These are phyloP conservation scores for Magnaporthiopsis incrustans DNA, from an alignment of 2,329 filamentous ascomycete genomes.

Conservation along the genomic window DNA sequence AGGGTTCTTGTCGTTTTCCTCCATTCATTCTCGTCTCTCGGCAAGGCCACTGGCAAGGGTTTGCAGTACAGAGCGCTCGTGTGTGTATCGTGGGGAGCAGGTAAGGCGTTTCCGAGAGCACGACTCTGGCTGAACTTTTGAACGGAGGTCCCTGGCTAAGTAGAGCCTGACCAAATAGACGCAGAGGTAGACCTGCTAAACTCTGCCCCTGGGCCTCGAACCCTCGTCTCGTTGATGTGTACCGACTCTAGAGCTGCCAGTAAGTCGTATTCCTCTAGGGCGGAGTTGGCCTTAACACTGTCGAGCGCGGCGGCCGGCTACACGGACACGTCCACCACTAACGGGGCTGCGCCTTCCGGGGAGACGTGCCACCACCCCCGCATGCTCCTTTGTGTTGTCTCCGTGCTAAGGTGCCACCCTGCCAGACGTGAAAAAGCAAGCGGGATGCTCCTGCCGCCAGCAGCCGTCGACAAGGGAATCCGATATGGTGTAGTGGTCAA, in stretches of 20 bases:
- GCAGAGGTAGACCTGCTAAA: too few species aligned
- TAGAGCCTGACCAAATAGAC: too few species aligned
- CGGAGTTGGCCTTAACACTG: conserved; percentile 18
- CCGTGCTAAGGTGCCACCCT: not conserved
- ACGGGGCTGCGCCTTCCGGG: conserved; percentile 10
- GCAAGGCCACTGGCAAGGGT: conserved; percentile 34
- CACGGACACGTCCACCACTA: conserved; percentile 10
- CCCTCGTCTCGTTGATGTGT: conserved; percentile 18
- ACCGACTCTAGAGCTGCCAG: conserved; percentile 18
- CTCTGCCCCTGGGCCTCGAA: not conserved
- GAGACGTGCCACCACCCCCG: conserved; percentile 7
- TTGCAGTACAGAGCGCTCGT: conserved; percentile 34
- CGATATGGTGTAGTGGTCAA: not conserved
- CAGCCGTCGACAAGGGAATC: not conserved
- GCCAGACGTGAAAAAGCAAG: not conserved
- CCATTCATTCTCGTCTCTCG: conserved; percentile 18
- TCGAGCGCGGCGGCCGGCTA: conserved; percentile 18
- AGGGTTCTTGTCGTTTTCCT: too few species aligned
- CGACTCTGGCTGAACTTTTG: conserved; percentile 18
- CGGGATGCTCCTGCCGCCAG: not conserved
- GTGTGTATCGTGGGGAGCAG: conserved; percentile 37
- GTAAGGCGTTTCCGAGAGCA: conserved; percentile 30
- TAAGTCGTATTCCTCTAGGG: conserved; percentile 13
- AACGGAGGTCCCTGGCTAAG: conserved; percentile 13
- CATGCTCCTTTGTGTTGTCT: not conserved